These are phyloP conservation scores for Boletus rubescentipes DNA, from an alignment of 768 basidiomycete genomes.

Conservation along the genomic window DNA sequence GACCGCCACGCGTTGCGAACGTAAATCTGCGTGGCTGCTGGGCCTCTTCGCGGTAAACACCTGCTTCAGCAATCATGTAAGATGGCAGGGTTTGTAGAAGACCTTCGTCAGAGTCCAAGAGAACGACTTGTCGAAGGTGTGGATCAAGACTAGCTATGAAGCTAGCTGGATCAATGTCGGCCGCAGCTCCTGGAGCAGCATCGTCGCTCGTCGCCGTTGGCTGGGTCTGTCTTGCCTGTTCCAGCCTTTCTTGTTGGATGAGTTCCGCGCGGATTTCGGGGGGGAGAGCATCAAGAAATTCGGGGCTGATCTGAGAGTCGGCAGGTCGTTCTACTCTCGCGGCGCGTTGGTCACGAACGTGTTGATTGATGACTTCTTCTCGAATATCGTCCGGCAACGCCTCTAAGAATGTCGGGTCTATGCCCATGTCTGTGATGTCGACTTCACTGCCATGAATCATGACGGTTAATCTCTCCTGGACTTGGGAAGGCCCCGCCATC, in stretches of 20 bases:
- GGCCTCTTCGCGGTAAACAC: conserved; percentile 61
- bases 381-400: conserved; percentile 98
- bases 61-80: conserved; percentile 84
- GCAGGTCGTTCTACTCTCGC: conserved; percentile 70
- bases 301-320: conserved; percentile 88
- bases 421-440: conserved; percentile 98
- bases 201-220: conserved; percentile 31
- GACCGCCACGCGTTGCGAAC: conserved; percentile 32
- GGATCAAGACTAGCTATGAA: conserved; percentile 94
- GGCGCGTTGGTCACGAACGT: conserved; percentile 87
- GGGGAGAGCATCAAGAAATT: conserved; percentile 95
- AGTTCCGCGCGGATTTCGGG: conserved; percentile 97
- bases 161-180: conserved; percentile 84
- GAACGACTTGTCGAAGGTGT: conserved; percentile 83
- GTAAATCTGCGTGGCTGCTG: conserved; percentile 35
- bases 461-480: conserved; percentile 75
- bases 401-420: conserved; percentile 97
- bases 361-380: conserved; percentile 96
- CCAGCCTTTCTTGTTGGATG: conserved; percentile 89
- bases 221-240: conserved; percentile 61
- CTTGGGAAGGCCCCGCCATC: conserved; percentile 34
- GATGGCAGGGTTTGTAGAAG: conserved; percentile 81
- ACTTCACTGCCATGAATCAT: conserved; percentile 89
- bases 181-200: conserved; percentile 40
- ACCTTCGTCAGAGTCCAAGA: conserved; percentile 85